phyloP scores from a whole-genome alignment of 2,329 filamentous ascomycete genomes.

The Aspergillus sp. region DNA sequence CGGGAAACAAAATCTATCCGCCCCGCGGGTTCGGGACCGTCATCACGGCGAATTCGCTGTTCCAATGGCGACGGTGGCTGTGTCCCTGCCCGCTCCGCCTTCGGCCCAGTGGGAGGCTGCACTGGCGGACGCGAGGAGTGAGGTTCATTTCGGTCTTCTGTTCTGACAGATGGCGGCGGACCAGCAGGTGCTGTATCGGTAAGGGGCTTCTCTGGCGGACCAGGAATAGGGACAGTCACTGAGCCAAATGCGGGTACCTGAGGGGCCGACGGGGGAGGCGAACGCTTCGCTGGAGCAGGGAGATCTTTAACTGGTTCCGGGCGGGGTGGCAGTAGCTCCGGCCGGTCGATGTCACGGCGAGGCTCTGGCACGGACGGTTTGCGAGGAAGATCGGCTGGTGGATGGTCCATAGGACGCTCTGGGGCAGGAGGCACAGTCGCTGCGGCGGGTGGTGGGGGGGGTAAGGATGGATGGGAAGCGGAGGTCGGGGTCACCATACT shows the following conservation, averaged over 20 bases:
- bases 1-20: constrained; percentile 23
- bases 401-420: constrained; percentile 21
- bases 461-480: constrained; percentile 5
- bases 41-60: constrained; percentile 18
- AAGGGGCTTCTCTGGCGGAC: constrained; percentile 15
- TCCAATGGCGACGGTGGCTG: constrained; percentile 15
- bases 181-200: constrained; percentile 8
- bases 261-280: constrained; percentile 34
- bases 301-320: constrained; percentile 23
- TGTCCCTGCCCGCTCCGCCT: constrained; percentile 31
- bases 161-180: constrained; percentile 2
- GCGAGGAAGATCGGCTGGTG: constrained; percentile 16
- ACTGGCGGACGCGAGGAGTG: constrained; percentile 15
- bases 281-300: constrained; percentile 21
- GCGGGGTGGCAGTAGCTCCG: constrained; percentile 19
- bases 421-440: constrained; percentile 5
- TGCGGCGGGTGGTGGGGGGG: constrained; percentile 3
- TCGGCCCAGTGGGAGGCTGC: constrained; percentile 39
- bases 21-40: constrained; percentile 12
- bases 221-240: constrained; percentile 23
- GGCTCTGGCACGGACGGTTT: constrained; percentile 21
- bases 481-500: constrained; percentile 13
- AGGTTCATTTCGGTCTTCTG: constrained; percentile 18
- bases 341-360: constrained; percentile 27
- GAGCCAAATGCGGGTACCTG: constrained; percentile 40